A percentile compares a stretch with the other conserved stretches of the same genome.
phyloP scores from a whole-genome alignment of 306 rosid species.

The Biancaea sappan region DNA sequence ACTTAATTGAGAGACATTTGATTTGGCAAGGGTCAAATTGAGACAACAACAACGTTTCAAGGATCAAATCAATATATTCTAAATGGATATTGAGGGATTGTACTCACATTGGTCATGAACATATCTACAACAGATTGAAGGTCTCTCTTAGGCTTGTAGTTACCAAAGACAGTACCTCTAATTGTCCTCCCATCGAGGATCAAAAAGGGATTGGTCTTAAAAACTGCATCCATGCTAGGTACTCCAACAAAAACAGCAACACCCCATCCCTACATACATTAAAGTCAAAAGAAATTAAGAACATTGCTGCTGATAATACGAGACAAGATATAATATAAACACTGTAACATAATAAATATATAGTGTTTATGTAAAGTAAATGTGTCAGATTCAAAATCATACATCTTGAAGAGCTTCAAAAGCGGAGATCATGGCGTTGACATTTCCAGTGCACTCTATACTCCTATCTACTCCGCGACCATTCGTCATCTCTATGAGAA shows the following conservation, averaged over 20 bases:
- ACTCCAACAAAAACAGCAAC: conserved; percentile 57
- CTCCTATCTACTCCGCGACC: conserved; percentile 65
- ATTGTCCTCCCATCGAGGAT: conserved; percentile 45
- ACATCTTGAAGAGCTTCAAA: conserved; percentile 61
- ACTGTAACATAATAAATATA: too few species aligned
- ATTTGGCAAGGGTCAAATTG: too few species aligned
- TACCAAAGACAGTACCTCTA: conserved; percentile 53
- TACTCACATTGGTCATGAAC: conserved; percentile 58
- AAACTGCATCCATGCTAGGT: conserved; percentile 41
- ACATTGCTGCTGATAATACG: too few species aligned
- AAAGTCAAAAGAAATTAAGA: background rate
- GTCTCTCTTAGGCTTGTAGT: conserved; percentile 51
- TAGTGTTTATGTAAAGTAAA: too few species aligned
- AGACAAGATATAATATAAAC: too few species aligned
- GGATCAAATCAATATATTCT: too few species aligned
- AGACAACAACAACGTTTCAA: too few species aligned
- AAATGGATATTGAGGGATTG: too few species aligned
- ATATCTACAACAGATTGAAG: conserved; percentile 47
- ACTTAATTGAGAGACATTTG: too few species aligned
- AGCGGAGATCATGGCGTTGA: conserved; percentile 50
- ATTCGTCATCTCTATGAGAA: conserved; percentile 44
- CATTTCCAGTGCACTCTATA: conserved; percentile 50
- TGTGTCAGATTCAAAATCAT: too few species aligned
- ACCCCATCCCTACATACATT: conserved; percentile 45
- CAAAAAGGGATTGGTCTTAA: conserved; percentile 42